These are phyloP conservation scores for Scedosporium apiospermum DNA, from an alignment of 2,329 filamentous ascomycete genomes.

Conservation along the genomic window DNA sequence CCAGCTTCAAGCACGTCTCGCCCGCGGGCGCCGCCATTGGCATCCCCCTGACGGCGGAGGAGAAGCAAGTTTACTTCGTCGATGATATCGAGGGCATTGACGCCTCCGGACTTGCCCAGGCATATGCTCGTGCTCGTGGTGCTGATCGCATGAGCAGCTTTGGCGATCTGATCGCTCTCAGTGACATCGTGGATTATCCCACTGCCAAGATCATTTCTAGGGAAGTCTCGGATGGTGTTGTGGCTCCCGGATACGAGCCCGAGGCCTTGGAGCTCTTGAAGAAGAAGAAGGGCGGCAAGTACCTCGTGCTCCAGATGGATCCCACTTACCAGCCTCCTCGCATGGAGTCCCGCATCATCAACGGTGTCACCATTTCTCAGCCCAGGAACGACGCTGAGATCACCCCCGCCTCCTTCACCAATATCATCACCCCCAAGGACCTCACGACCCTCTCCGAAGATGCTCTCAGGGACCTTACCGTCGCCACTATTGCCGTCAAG, in stretches of 20 bases:
- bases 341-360: constrained; percentile 79
- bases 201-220: constrained; percentile 97
- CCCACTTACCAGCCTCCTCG: constrained; percentile 72
- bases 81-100: constrained; percentile 89
- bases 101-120: constrained; percentile 77
- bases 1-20: constrained; percentile 98
- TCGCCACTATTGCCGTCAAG: constrained; percentile 95
- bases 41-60: constrained; percentile 71
- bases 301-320: constrained; percentile 93
- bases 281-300: constrained; percentile 98
- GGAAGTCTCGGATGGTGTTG: constrained; percentile 94
- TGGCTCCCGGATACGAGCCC: constrained; percentile 77
- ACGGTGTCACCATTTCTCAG: constrained; percentile 80
- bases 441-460: constrained; percentile 62
- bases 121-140: constrained; percentile 89
- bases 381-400: constrained; percentile 89
- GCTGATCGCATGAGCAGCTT: constrained; percentile 99
- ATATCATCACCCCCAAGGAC: constrained; percentile 79
- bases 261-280: constrained; percentile 83
- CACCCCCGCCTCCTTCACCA: constrained; percentile 74
- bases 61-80: constrained; percentile 98
- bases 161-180: constrained; percentile 90
- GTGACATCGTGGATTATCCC: constrained; percentile 79
- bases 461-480: constrained; percentile 80
- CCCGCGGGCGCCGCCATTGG: constrained; percentile 93